phyloP scores from a whole-genome alignment of 768 basidiomycete genomes.

The Phylloporus sp. region DNA sequence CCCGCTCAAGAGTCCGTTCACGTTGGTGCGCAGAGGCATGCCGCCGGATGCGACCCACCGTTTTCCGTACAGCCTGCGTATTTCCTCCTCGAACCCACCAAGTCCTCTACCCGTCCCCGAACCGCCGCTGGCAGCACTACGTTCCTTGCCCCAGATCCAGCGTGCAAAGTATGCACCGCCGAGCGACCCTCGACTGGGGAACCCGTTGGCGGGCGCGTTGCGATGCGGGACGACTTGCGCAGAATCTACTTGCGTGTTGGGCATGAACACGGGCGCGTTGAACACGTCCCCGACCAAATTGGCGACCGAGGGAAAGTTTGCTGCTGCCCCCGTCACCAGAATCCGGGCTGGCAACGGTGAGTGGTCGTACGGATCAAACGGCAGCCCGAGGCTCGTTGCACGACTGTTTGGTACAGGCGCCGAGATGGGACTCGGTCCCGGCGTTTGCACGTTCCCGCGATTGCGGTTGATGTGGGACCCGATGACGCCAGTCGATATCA shows the following conservation, averaged over 20 bases:
- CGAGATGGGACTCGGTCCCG: constrained; percentile 23
- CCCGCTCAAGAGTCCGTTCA: constrained; percentile 38
- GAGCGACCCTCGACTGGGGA: constrained; percentile 63
- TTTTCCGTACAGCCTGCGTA: constrained; percentile 63
- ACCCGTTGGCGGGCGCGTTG: constrained; percentile 67
- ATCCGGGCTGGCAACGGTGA: constrained; percentile 60
- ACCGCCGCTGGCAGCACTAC: constrained; percentile 26
- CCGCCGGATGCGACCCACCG: constrained; percentile 69
- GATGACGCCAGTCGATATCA: constrained; percentile 64
- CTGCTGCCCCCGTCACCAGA: constrained; percentile 71
- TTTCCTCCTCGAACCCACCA: constrained; percentile 76
- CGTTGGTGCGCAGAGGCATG: constrained; percentile 52
- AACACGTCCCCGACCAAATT: constrained; percentile 79
- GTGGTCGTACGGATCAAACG: constrained; percentile 78
- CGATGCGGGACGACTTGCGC: constrained; percentile 66
- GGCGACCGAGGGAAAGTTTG: constrained; percentile 78
- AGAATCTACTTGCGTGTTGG: constrained; percentile 69
- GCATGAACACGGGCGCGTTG: constrained; percentile 75
- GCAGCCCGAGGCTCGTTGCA: constrained; percentile 48
- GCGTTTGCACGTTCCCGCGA: constrained; percentile 31
- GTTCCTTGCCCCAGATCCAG: constrained; percentile 80
- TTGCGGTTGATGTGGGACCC: constrained; percentile 36
- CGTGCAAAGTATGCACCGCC: constrained; percentile 77
- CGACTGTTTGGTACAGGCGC: constrained; percentile 19
- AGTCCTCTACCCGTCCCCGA: constrained; percentile 36